Base-by-base conservation (phyloP, 257 asterid genomes). In the Salvia hispanica region DNA sequence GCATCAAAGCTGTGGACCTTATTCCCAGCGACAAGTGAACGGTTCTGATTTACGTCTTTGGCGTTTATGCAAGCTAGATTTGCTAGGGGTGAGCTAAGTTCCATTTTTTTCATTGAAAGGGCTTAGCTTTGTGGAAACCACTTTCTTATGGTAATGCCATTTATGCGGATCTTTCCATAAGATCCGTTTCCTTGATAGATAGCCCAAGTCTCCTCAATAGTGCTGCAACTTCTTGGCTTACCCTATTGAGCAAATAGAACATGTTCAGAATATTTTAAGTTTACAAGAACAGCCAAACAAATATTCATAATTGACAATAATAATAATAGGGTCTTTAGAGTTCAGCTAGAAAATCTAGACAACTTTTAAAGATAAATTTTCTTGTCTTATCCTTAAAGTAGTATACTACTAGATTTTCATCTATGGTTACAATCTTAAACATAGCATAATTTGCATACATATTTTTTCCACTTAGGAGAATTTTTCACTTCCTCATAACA, bases 111-210 rank as follows among this genome's bases (percentile, higher is more conserved):
- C 80, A 74, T 76, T 62, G 74, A 82, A 88, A 69, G 84, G 79
- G n/a, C n/a, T n/a, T 39, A 78, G 80, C 81, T 90, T 86, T n/a
- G 95, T n/a, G 99, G 92, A 71, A 93, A 77, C 99, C 99, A 93
- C 79, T 44, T 88, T 72, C 77, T 90, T 87, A 86, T 74, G 72
- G 71, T 75, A 42, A 83, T 76, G 53, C 99, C 97, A 62, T 85
- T 81, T 67, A 93, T 76, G 74, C 96, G 88, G 71, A 93, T 83
- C 79, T 85, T 93, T 58, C 96, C 99, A 60, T 65, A 74, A 3
- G 99, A 93, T 80, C 83, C 99, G 53, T 81, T 85, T 71, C 99
- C 99, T 74, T 63, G 77, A 81, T 90, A 90, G 85, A 55, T 69
- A 93, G 73, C 62, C 91, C 90, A 69, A 90, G 88, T 75, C 99